Evolutionary conservation across 306 rosid species (phyloP).

Genomic region (Adenanthera pavonina): DNA sequence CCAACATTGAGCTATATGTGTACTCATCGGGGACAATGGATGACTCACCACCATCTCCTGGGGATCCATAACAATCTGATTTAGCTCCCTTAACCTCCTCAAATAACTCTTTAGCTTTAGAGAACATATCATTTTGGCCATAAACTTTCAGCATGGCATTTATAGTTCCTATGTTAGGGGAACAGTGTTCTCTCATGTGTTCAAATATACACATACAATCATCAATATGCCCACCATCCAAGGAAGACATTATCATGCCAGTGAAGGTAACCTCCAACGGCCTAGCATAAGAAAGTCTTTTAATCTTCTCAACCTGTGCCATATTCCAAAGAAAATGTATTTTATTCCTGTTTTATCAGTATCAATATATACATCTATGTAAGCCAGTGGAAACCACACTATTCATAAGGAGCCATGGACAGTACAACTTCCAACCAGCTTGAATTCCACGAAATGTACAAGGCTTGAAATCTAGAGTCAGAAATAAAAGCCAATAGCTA

Average conservation of each 20-base stretch:
- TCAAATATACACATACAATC: constrained; percentile 67
- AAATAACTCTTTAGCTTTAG: constrained; percentile 80
- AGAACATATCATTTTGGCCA: constrained; percentile 78
- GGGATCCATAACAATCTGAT: constrained; percentile 45
- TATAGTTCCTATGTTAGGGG: constrained; percentile 81
- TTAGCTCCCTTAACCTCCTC: constrained; percentile 62
- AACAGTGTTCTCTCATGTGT: constrained; percentile 67
- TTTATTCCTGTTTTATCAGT: constrained; percentile 22
- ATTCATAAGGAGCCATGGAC: no score
- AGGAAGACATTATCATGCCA: constrained; percentile 83
- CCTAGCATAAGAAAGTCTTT: constrained; percentile 56
- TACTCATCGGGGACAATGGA: constrained; percentile 62
- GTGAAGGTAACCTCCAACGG: constrained; percentile 92
- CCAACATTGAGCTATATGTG: constrained; percentile 76
- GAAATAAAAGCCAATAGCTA: neutral
- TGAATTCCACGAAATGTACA: no score
- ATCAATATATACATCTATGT: no score
- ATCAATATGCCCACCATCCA: constrained; percentile 76
- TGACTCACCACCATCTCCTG: constrained; percentile 34
- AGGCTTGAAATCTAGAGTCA: no score
- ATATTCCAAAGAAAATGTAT: constrained; percentile 35
- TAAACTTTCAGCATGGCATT: constrained; percentile 87
- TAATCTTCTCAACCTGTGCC: constrained; percentile 80
- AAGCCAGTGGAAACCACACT: no score
- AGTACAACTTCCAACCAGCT: no score